These are phyloP conservation scores for Alternaria dauci DNA, from an alignment of 2,329 filamentous ascomycete species.

Conservation along the genomic window DNA sequence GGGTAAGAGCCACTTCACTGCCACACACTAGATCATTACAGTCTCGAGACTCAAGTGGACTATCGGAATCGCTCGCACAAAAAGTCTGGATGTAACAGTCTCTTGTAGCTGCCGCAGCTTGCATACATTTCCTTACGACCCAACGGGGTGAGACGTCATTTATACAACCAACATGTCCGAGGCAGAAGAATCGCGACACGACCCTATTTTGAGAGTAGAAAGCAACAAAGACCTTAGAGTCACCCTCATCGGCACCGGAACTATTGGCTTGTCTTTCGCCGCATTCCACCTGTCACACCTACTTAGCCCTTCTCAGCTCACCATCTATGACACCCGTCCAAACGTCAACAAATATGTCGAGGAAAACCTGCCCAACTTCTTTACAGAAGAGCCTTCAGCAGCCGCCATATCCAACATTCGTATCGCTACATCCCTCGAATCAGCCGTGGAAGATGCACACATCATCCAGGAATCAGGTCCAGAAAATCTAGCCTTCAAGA, in stretches of 20 bases:
- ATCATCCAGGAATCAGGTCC: slow-evolving; percentile 69
- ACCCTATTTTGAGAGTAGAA: not conserved
- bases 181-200: not conserved
- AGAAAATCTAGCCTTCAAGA: slow-evolving; percentile 63
- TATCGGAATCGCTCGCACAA: not conserved
- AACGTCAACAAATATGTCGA: slow-evolving; percentile 58
- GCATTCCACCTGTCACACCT: slow-evolving; percentile 61
- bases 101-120: not conserved
- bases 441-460: slow-evolving; percentile 57
- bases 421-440: slow-evolving; percentile 42
- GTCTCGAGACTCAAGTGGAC: not conserved
- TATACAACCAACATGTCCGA: slow-evolving; percentile 17
- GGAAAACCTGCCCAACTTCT: slow-evolving; percentile 55
- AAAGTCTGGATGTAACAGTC: not conserved
- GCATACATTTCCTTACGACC: not conserved
- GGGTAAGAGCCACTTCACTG: slow-evolving; percentile 8
- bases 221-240: slow-evolving; percentile 39
- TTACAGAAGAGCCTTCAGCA: slow-evolving; percentile 27
- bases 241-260: slow-evolving; percentile 57
- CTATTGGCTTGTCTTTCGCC: slow-evolving; percentile 65
- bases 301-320: slow-evolving; percentile 51
- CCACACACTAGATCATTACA: not conserved
- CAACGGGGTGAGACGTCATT: not conserved
- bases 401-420: slow-evolving; percentile 46
- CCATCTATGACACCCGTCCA: slow-evolving; percentile 61